Evolutionary conservation across 495 filamentous ascomycete genomes (phyloP), one percentile per base, ranked within the genome.

Genomic region (Amniculicola lignicola): DNA sequence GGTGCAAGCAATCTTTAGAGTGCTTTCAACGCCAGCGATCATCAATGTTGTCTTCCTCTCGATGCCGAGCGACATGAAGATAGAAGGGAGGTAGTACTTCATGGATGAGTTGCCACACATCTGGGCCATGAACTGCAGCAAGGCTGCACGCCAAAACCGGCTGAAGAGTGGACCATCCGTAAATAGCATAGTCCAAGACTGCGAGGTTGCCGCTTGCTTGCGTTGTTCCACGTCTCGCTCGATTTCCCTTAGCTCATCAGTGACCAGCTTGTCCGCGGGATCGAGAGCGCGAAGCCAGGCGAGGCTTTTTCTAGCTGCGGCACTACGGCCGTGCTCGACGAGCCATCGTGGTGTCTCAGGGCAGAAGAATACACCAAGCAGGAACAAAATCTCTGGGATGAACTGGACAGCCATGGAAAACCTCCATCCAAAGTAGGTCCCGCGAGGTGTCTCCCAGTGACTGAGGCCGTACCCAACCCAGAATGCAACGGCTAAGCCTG

Each of bases 61-160:
- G 0, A 80, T 61, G 0, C 77, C 77, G 16, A 79, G 58, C 6
- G 69, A 69, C 29, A 70, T 66, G 42, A 80, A 77, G 5, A 79
- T 72, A 0, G 68, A 67, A 0, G 77, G 77, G 0, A 80, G 67
- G 37, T 79, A 80, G 44, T 79, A 80, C 46, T 79, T 79, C 77
- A 80, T 79, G 0, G 75, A 75, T 0, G 75, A 75, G 12, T 75
- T 74, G n/a, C 77, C 77, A 38, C 72, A 77, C 74, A 77, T 73
- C 52, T 79, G 77, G 0, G 74, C 75, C 73, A 79, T 75, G 55
- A 80, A 80, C 51, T 78, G 77, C 5, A 80, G 62, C 0, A 79
- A 59, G 0, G 74, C 67, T 1, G 76, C 72, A 0, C 77, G 44
- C 61, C 61, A 67, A 11, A 64, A 43, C 2, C 53, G 58, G 27